A percentile compares a stretch with the other conserved stretches of the same genome.
phyloP scores from a whole-genome alignment of 2,329 filamentous ascomycete species.

The Clarireedia sp. region DNA sequence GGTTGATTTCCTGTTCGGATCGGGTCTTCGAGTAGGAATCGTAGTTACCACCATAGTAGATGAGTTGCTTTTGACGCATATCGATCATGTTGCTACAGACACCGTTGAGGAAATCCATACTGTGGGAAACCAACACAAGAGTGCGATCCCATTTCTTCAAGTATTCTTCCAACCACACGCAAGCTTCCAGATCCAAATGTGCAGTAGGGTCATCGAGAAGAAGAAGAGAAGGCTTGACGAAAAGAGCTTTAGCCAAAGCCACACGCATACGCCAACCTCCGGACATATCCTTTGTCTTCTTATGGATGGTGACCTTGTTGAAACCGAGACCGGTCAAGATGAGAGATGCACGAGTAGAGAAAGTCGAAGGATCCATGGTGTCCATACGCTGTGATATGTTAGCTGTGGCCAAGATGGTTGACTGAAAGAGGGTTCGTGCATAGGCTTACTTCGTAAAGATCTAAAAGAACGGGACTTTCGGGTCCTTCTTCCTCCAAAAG shows the following conservation, averaged over 20 bases:
- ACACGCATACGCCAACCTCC: conserved; percentile 99
- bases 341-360: conserved; percentile 87
- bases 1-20: conserved; percentile 89
- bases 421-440: conserved; percentile 14
- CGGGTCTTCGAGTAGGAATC: conserved; percentile 96
- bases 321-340: conserved; percentile 98
- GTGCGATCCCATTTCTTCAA: conserved; percentile 99
- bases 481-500: conserved; percentile 88
- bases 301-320: conserved; percentile 96
- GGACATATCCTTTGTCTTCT: conserved; percentile 99
- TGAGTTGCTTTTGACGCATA: conserved; percentile 80
- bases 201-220: conserved; percentile 97
- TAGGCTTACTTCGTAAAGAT: conserved; percentile 82
- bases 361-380: conserved; percentile 96
- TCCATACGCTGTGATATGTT: conserved; percentile 71
- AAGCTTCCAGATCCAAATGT: conserved; percentile 98
- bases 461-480: conserved; percentile 81
- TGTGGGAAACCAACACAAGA: conserved; percentile 92
- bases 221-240: conserved; percentile 93
- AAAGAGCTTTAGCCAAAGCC: conserved; percentile 91
- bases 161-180: conserved; percentile 99
- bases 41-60: conserved; percentile 99
- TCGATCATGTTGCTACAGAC: conserved; percentile 98
- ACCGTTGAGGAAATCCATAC: conserved; percentile 98
- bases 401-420: conserved; percentile 7